Base-by-base conservation (phyloP, 2,329 filamentous ascomycete genomes). In the Phaeophleospora eucalypticola region DNA sequence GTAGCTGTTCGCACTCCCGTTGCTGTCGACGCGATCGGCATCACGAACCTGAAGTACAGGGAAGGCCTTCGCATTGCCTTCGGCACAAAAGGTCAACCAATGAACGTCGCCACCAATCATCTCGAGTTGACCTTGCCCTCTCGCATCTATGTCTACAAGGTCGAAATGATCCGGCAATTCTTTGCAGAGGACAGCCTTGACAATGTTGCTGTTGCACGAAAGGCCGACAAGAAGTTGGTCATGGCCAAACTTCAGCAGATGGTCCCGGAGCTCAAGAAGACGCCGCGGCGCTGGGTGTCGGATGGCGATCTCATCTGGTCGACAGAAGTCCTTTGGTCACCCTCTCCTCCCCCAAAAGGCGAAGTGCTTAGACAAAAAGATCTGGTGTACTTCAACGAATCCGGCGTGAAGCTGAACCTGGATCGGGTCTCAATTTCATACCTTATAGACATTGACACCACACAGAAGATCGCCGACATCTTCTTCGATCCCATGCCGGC, bases 221-320 rank as follows among this genome's bases (percentile, higher is more conserved):
- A n/a, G n/a, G n/a, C 19, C 18, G 41, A 45, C 40, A 48, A 35
- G 16, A 16, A 29, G 2, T 12, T 17, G 1, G 35, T 48, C 17
- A 16, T 48, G 14, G 20, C 14, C 8, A 6, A n/a, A 20, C 24
- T 38, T 43, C n/a, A n/a, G n/a, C n/a, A n/a, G n/a, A n/a, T n/a
- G n/a, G 40, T 4, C 12, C 16, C 3, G 15, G 24, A 33, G n/a
- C 24, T 41, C 15, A 18, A 36, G 18, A 9, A 19, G 7, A 19
- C 42, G n/a, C n/a, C 3, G 14, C 15, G 2, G 6, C 7, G 15
- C 3, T 58, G 45, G 41, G 52, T 48, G 6, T 48, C 52, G 1
- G 56, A 57, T 32, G 41, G 44, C 18, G 42, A 46, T 32, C 27
- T 52, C 9, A 52, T 55, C 36, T 58, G 56, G 53, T 49, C 51